Percentiles rank a stretch among this genome's conserved stretches.
Evolutionary conservation across 306 rosid species (phyloP).

Genomic region (Prunus dulcis): DNA sequence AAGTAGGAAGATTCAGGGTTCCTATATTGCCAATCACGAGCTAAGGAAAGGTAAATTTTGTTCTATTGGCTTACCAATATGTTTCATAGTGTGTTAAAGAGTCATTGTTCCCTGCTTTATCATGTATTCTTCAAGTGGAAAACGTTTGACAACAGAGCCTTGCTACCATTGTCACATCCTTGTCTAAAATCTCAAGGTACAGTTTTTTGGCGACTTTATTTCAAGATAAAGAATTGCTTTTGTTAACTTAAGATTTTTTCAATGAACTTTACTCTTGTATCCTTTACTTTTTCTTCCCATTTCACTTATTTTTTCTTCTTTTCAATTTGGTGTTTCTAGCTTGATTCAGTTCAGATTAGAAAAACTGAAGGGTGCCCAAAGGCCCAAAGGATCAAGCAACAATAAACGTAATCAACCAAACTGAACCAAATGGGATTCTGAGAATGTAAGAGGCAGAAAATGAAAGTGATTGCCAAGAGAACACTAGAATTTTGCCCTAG

Average conservation of each 20-base stretch:
- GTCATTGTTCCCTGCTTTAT: neutral
- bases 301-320: neutral
- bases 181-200: neutral
- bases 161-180: neutral
- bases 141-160: neutral
- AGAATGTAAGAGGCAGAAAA: no score
- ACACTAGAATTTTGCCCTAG: no score
- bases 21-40: slow-evolving; percentile 15
- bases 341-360: neutral
- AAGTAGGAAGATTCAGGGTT: slow-evolving; percentile 25
- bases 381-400: no score
- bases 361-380: no score
- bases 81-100: neutral
- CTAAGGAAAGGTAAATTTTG: slow-evolving; percentile 9
- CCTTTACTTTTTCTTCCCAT: neutral
- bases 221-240: no score
- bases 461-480: no score
- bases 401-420: no score
- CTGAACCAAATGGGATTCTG: no score
- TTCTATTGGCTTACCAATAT: slow-evolving; percentile 7
- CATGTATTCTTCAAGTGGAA: neutral
- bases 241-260: no score
- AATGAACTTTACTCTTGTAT: neutral
- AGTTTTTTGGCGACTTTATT: neutral
- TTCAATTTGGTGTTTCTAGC: neutral